These are phyloP conservation scores for Triticum urartu DNA, from an alignment of 176 grass and related monocot species.

Conservation along the genomic window DNA sequence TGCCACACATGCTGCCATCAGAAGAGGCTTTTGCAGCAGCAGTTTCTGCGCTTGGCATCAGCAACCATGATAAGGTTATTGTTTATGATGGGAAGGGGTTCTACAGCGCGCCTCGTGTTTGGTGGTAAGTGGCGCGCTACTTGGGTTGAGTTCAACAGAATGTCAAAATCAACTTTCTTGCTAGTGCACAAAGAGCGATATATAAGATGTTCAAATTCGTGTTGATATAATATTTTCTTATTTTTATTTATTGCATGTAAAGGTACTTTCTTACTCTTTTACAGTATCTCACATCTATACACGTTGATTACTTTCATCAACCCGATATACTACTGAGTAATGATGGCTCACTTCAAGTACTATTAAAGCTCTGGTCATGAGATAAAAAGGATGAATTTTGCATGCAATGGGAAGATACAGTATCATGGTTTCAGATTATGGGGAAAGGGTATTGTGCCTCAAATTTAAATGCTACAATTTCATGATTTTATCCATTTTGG, in stretches of 20 bases:
- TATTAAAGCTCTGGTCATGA: not conserved
- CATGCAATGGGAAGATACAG: not conserved
- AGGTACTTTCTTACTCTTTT: not conserved
- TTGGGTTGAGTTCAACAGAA: not conserved
- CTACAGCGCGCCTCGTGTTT: constrained; percentile 83
- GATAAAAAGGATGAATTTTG: not conserved
- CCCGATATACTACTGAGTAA: not conserved
- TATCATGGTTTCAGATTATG: not conserved
- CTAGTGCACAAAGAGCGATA: not conserved
- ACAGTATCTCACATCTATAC: not conserved
- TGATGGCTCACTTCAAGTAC: not conserved
- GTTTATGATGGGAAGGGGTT: constrained; percentile 90
- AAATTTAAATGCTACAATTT: not conserved
- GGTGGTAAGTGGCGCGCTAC: constrained; percentile 63
- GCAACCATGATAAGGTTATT: constrained; percentile 68
- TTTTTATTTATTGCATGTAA: not conserved
- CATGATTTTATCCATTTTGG: not conserved
- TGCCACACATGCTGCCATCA: constrained; percentile 89
- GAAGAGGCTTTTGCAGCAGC: constrained; percentile 80
- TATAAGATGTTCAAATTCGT: not conserved
- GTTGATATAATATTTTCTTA: not conserved
- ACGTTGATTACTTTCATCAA: not conserved
- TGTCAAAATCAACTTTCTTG: not conserved
- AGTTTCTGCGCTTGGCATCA: constrained; percentile 69
- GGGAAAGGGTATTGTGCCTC: not conserved